Percentiles rank a stretch among this genome's conserved stretches.
phyloP scores from a whole-genome alignment of 2,329 filamentous ascomycete genomes.

The Clonostachys byssicola region DNA sequence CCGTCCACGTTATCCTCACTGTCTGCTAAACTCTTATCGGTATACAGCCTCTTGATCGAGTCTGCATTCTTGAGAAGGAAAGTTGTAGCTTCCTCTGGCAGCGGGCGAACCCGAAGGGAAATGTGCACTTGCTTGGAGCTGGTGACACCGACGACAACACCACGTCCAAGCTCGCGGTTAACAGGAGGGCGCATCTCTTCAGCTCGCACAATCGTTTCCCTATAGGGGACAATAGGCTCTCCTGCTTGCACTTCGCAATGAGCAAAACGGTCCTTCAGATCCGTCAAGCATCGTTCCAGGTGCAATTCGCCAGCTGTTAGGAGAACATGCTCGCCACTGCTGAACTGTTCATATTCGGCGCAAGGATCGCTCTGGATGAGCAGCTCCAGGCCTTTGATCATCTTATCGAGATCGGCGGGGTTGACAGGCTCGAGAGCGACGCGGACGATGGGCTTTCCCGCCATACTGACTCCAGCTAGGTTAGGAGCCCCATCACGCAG shows the following conservation, averaged over 20 bases:
- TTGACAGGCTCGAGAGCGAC: slow-evolving; percentile 93
- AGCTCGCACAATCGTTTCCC: slow-evolving; percentile 83
- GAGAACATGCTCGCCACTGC: slow-evolving; percentile 91
- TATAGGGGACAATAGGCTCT: slow-evolving; percentile 90
- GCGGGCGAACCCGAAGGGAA: slow-evolving; percentile 69
- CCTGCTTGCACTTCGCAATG: slow-evolving; percentile 93
- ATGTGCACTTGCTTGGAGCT: slow-evolving; percentile 84
- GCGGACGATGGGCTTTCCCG: slow-evolving; percentile 86
- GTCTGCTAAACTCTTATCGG: slow-evolving; percentile 52
- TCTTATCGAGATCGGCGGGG: slow-evolving; percentile 86
- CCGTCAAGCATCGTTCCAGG: slow-evolving; percentile 88
- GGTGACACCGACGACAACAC: slow-evolving; percentile 70
- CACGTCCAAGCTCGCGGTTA: slow-evolving; percentile 82
- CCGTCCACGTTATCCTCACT: slow-evolving; percentile 25
- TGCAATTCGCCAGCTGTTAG: slow-evolving; percentile 92
- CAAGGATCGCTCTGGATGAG: slow-evolving; percentile 95
- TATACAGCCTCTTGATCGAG: slow-evolving; percentile 75
- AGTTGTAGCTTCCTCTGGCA: slow-evolving; percentile 75
- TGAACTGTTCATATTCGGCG: slow-evolving; percentile 89
- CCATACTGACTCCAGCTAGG: slow-evolving; percentile 76
- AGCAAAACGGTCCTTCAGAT: slow-evolving; percentile 88
- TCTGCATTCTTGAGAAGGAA: slow-evolving; percentile 79
- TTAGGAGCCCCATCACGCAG: slow-evolving; percentile 84
- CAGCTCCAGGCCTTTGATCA: slow-evolving; percentile 83
- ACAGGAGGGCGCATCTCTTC: slow-evolving; percentile 89